phyloP scores from a whole-genome alignment of 352 stramenopile genomes.

The Phytophthora sp. region DNA sequence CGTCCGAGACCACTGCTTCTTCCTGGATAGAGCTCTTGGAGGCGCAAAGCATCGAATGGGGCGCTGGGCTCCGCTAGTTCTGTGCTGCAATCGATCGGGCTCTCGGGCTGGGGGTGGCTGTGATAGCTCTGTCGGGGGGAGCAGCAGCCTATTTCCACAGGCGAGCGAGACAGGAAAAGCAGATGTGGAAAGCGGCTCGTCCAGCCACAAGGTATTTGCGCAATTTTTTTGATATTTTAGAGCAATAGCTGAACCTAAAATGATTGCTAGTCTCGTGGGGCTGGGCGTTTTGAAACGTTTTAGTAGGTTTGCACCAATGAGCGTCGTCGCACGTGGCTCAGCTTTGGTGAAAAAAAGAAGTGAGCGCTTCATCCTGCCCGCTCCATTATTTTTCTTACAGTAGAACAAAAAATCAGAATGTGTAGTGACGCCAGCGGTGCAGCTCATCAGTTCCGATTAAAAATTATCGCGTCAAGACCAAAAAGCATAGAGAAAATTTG shows the following conservation, averaged over 20 bases:
- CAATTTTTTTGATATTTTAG: conserved; percentile 10
- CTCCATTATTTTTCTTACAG: too few relatives aligned
- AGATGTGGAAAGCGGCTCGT: conserved; percentile 19
- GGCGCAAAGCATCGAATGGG: conserved; percentile 45
- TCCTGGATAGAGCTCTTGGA: conserved; percentile 36
- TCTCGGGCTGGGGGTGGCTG: conserved; percentile 11
- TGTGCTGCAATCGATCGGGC: conserved; percentile 4
- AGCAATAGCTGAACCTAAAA: not conserved
- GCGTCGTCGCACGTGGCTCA: too few relatives aligned
- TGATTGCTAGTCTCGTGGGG: too few relatives aligned
- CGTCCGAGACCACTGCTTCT: conserved; percentile 41
- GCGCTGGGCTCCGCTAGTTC: conserved; percentile 16
- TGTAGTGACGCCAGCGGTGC: too few relatives aligned
- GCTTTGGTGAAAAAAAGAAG: too few relatives aligned
- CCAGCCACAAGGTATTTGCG: conserved; percentile 6
- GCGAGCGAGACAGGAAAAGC: too few relatives aligned
- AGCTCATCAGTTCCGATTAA: too few relatives aligned
- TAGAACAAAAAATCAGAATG: too few relatives aligned
- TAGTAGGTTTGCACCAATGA: not conserved
- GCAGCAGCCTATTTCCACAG: too few relatives aligned
- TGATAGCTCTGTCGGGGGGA: conserved; percentile 8
- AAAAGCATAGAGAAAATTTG: too few relatives aligned
- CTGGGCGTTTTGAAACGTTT: conserved; percentile 18
- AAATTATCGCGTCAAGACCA: too few relatives aligned
- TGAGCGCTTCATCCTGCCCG: too few relatives aligned